Evolutionary conservation across 2,329 filamentous ascomycete genomes (phyloP).

Genomic region (Scedosporium aurantiacum): DNA sequence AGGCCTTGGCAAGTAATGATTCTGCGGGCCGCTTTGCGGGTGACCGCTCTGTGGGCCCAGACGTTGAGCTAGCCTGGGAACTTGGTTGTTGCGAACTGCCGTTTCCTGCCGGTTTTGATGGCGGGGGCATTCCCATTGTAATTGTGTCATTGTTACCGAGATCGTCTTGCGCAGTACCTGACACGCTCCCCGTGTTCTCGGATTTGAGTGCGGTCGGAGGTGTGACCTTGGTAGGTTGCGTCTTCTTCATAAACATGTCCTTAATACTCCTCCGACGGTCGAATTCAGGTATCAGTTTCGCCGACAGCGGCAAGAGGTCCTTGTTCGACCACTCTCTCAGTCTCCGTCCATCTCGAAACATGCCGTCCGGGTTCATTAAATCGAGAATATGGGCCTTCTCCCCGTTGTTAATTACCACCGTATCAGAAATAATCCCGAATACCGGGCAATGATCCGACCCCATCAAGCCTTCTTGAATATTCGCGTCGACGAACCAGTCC

Average conservation of each 20-base stretch:
- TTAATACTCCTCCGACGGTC: slow-evolving; percentile 74
- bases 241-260: slow-evolving; percentile 71
- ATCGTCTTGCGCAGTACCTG: neutral
- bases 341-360: slow-evolving; percentile 58
- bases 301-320: slow-evolving; percentile 63
- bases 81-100: neutral
- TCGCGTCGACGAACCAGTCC: slow-evolving; percentile 65
- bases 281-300: slow-evolving; percentile 78
- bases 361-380: slow-evolving; percentile 64
- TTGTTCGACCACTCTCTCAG: slow-evolving; percentile 55
- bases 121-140: neutral
- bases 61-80: neutral
- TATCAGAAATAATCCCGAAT: slow-evolving; percentile 61
- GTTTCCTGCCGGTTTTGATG: neutral
- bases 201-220: slow-evolving; percentile 1
- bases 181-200: neutral
- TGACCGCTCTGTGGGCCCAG: neutral
- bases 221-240: slow-evolving; percentile 21
- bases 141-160: neutral
- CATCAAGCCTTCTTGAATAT: slow-evolving; percentile 89
- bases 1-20: slow-evolving; percentile 26
- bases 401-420: slow-evolving; percentile 36
- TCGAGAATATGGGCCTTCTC: slow-evolving; percentile 49
- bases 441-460: slow-evolving; percentile 97
- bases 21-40: slow-evolving; percentile 4